These are phyloP conservation scores for Quercus robur DNA, from an alignment of 306 rosid genomes.

Conservation along the genomic window DNA sequence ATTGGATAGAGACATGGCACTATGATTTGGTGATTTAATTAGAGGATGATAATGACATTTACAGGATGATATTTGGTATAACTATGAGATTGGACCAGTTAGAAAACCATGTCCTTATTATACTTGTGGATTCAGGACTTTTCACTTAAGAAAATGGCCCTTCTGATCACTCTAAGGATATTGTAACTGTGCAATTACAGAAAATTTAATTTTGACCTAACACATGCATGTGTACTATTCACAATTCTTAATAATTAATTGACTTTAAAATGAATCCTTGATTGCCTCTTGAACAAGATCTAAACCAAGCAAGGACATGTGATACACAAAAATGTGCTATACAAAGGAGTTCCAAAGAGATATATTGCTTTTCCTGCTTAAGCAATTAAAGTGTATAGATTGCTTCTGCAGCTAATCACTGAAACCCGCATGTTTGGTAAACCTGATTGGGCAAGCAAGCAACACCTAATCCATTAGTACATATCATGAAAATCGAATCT, in stretches of 20 bases:
- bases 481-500: constrained; percentile 2
- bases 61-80: no score
- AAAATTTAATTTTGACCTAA: background rate
- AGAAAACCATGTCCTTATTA: no score
- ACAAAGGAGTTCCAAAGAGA: background rate
- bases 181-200: background rate
- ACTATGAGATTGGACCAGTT: no score
- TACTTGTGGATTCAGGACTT: no score
- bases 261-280: background rate
- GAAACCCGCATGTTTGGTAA: background rate
- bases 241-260: background rate
- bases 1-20: no score
- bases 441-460: background rate
- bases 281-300: background rate
- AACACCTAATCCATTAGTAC: background rate
- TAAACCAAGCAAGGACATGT: background rate
- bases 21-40: no score
- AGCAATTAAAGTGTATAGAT: background rate
- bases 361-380: no score
- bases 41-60: no score
- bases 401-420: background rate
- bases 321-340: background rate
- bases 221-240: background rate
- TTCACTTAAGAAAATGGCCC: background rate
- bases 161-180: background rate